Percentiles rank a stretch among this genome's conserved stretches.
These are phyloP conservation scores for Pleurotus platypus DNA, from an alignment of 768 basidiomycete genomes.

Conservation along the genomic window DNA sequence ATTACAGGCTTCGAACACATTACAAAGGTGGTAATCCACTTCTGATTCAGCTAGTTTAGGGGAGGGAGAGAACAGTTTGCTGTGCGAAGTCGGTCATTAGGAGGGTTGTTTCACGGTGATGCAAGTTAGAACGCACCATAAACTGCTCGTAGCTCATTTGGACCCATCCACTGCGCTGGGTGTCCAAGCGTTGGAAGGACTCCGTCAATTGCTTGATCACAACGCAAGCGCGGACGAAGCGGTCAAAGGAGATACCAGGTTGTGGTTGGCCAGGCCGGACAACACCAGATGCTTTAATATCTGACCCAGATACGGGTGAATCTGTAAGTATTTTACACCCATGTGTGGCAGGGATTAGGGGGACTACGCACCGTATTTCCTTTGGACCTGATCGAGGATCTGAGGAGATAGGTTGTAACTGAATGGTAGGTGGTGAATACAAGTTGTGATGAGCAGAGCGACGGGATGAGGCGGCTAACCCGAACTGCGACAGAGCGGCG, in stretches of 20 bases:
- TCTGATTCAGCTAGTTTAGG: background rate
- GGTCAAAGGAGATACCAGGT: constrained; percentile 84
- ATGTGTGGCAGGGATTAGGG: background rate
- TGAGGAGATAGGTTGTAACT: constrained; percentile 68
- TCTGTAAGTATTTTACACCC: constrained; percentile 17
- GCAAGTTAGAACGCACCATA: constrained; percentile 35
- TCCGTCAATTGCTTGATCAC: constrained; percentile 77
- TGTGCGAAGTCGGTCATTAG: background rate
- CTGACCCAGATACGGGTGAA: constrained; percentile 40
- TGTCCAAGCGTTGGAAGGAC: constrained; percentile 76
- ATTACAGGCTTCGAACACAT: too few relatives aligned
- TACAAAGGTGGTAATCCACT: too few relatives aligned
- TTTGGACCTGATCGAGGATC: constrained; percentile 62
- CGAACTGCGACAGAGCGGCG: constrained; percentile 72
- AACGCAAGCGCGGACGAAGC: constrained; percentile 84
- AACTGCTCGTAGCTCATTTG: constrained; percentile 80
- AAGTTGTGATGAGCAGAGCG: background rate
- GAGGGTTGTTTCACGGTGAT: too few relatives aligned
- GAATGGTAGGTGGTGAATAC: background rate
- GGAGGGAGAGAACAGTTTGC: constrained; percentile 1
- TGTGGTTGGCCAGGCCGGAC: constrained; percentile 19
- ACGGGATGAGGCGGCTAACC: constrained; percentile 29
- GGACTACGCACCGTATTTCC: constrained; percentile 67
- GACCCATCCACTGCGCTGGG: constrained; percentile 71
- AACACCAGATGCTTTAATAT: constrained; percentile 51